Percentiles rank a stretch among this genome's conserved stretches.
Evolutionary conservation across 2,329 filamentous ascomycete species (phyloP).

Genomic region (Gnomoniopsis sp.): DNA sequence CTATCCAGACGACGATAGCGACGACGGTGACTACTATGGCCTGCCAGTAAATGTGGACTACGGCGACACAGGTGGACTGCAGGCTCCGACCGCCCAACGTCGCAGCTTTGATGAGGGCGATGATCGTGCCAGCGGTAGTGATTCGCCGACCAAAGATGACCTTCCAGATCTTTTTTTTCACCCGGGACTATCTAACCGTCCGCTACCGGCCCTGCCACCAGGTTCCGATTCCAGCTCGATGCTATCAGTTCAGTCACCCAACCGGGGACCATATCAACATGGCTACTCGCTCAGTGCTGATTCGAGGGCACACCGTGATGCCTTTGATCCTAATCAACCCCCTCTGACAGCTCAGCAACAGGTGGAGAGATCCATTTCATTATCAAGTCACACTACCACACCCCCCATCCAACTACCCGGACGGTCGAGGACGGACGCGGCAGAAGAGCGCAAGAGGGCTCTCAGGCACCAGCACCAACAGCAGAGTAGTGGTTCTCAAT

Average conservation of each 20-base stretch:
- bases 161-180: constrained; percentile 94
- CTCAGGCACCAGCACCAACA: constrained; percentile 50
- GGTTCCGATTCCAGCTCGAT: constrained; percentile 59
- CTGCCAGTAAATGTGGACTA: constrained; percentile 71
- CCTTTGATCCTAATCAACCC: constrained; percentile 43
- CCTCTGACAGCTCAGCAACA: constrained; percentile 39
- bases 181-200: constrained; percentile 69
- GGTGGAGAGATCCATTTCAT: constrained; percentile 72
- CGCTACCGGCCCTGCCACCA: constrained; percentile 59
- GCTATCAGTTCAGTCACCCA: constrained; percentile 43
- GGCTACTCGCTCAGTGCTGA: constrained; percentile 47
- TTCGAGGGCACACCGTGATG: constrained; percentile 37
- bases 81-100: constrained; percentile 69
- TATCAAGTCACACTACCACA: constrained; percentile 77
- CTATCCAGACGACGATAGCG: constrained; percentile 44
- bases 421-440: constrained; percentile 90
- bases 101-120: constrained; percentile 93
- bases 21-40: constrained; percentile 12
- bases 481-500: constrained; percentile 43
- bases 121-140: constrained; percentile 63
- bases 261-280: constrained; percentile 45
- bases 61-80: constrained; percentile 83
- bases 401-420: constrained; percentile 78
- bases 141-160: constrained; percentile 67
- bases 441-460: constrained; percentile 59